Evolutionary conservation across 2,329 filamentous ascomycete genomes (phyloP), one percentile per base, ranked within the genome.

Genomic region (Atkinsonella hypoxylon): DNA sequence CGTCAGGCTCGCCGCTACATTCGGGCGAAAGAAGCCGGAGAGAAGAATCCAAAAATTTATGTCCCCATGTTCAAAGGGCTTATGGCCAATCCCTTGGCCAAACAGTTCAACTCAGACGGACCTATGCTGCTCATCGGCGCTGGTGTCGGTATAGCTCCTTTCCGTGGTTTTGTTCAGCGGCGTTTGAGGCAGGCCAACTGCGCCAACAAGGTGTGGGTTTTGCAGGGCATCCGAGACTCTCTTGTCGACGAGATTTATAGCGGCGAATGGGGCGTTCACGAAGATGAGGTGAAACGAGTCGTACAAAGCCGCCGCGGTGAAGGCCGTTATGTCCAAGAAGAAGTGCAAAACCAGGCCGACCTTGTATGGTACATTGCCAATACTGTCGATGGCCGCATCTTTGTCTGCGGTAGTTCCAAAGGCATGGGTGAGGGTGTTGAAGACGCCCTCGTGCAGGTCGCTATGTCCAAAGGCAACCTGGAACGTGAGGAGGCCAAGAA

Each of bases 341-440:
- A 97, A 67, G 91, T 98, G 9, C 76, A 80, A 11, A 78, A 87
- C 56, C 93, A 97, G 66, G 88, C 90, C 1, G 93, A 97, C 63
- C 78, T 97, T n/a, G 91, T 97, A 15, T 98, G 93, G 93, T 95
- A 89, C 66, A 89, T 97, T 56, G 87, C 95, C 74, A 97, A 97
- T 66, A 83, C 89, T 2, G 76, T 97, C n/a, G 93, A 98, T 61
- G 93, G 93, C 1, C 83, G 93, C 48, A 83, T 97, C 48, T 98
- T 98, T 64, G 93, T 98, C 52, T 98, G 93, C 66, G 93, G 93
- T 47, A 94, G 87, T 68, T 89, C 83, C 62, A 89, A 88, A 71
- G 93, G 93, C 51, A 98, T 98, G 93, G 93, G 93, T 53, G 93
- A 97, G 67, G 93, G 93, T 43, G 93, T 98, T 3, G 87, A 97